Evolutionary conservation across 192 early-diverging fungal genomes (phyloP), one percentile per base, ranked within the genome.

Genomic region (Coemansia sp.): DNA sequence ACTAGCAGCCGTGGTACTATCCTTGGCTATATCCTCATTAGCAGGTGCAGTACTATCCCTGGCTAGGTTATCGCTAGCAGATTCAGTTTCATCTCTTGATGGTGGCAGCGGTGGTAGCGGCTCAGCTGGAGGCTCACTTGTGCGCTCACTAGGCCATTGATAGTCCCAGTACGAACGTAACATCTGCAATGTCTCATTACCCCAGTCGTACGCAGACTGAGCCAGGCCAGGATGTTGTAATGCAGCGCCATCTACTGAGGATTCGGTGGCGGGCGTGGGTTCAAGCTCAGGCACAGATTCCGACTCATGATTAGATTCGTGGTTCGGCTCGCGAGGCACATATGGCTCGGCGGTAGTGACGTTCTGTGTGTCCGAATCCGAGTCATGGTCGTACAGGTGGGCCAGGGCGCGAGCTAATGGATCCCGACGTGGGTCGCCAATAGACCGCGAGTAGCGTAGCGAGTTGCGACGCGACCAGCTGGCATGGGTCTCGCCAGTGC

Each of bases 401-500:
- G 61, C 48, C 35, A 79, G 60, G 5, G 71, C 76, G 22, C 76
- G 71, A 17, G 76, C 76, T 14, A 79, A 55, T 2, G 76, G 58
- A 25, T 79, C 76, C 32, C 59, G 70, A 23, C 54, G 32, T 2
- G 76, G 67, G 24, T 79, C 67, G 11, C 76, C 76, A 10, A 79
- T 59, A 3, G 72, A 70, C 23, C 63, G 55, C 25, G 71, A 63
- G 67, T 79, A 79, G 21, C 72, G 63, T 19, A 79, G 62, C 47
- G 76, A 79, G 61, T 74, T 79, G 35, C 72, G 67, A 5, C 62
- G 72, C 27, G 76, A 61, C 76, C 76, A 79, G 67, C 65, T 74
- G 38, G 67, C 21, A 2, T 48, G 60, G 32, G 76, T 66, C 23
- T 79, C 76, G 64, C 76, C 76, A 5, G 68, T 73, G 57, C 59